Percentiles rank a stretch among this genome's conserved stretches.
Conservation (phyloP, 345 rosid species). For the Lepidium aucheri region DNA sequence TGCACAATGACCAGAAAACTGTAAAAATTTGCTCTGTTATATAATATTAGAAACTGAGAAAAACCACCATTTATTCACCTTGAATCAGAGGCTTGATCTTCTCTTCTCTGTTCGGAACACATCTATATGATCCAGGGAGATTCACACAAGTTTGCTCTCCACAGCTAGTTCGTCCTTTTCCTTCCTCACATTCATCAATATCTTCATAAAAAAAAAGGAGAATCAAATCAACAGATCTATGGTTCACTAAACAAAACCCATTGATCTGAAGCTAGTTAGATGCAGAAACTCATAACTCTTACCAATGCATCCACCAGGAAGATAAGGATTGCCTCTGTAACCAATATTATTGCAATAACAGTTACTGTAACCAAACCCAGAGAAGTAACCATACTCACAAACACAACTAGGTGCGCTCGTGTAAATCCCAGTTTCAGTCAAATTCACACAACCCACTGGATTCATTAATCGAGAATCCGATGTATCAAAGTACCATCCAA, state of each 20-base stretch:
- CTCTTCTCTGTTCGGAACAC: not conserved
- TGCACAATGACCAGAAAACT: not conserved
- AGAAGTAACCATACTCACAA: not conserved
- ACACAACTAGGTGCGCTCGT: not conserved
- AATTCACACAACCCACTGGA: conserved; percentile 5
- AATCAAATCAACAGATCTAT: not conserved
- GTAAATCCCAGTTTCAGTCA: not conserved
- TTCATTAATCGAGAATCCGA: not conserved
- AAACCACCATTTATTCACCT: not conserved
- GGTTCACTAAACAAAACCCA: too few species aligned
- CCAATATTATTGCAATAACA: conserved; percentile 27
- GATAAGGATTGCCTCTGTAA: conserved; percentile 33
- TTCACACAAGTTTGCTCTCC: not conserved
- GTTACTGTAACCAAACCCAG: not conserved
- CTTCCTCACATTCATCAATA: conserved; percentile 20
- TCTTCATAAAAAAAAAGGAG: not conserved
- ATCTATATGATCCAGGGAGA: not conserved
- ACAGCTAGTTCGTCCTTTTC: not conserved
- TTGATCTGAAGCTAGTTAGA: too few species aligned
- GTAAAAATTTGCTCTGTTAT: not conserved
- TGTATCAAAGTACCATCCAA: conserved; percentile 30
- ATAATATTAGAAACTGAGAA: not conserved
- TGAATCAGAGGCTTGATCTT: not conserved
- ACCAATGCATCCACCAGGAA: conserved; percentile 31
- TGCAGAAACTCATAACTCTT: too few species aligned